phyloP scores from a whole-genome alignment of 352 stramenopile genomes.

The Globisporangium uncinulatum region DNA sequence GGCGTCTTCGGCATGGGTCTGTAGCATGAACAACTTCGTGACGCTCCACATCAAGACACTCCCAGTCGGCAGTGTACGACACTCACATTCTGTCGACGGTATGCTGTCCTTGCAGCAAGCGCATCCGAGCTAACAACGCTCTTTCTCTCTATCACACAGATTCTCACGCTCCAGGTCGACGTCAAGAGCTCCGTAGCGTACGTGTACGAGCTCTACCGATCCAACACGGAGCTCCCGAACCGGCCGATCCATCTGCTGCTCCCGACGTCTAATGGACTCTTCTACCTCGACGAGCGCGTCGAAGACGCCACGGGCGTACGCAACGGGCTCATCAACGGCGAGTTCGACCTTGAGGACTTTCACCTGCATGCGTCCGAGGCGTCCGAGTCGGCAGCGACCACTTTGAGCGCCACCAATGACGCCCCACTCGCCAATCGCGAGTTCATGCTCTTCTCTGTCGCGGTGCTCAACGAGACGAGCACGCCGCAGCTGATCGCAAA shows the following conservation, averaged over 20 bases:
- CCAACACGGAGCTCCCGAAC: conserved; percentile 47
- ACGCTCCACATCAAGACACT: conserved; percentile 71
- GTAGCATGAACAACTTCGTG: conserved; percentile 50
- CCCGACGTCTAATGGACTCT: conserved; percentile 55
- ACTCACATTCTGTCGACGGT: not conserved
- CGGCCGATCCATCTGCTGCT: conserved; percentile 61
- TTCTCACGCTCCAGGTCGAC: conserved; percentile 59
- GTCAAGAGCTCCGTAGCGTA: conserved; percentile 45
- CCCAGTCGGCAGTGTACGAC: conserved; percentile 58
- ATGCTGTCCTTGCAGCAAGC: not conserved
- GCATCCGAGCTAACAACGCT: not conserved
- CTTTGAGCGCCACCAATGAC: not conserved
- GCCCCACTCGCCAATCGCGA: conserved; percentile 15
- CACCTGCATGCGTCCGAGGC: conserved; percentile 26
- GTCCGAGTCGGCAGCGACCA: not conserved
- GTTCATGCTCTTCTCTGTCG: conserved; percentile 68
- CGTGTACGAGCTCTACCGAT: conserved; percentile 76
- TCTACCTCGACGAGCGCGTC: conserved; percentile 64
- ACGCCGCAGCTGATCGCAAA: conserved; percentile 57
- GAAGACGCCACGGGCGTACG: conserved; percentile 52
- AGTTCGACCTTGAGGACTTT: conserved; percentile 68
- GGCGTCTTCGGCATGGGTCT: not conserved
- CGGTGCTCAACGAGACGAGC: conserved; percentile 44
- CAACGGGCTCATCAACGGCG: conserved; percentile 58
- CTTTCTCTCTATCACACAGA: conserved; percentile 10